phyloP scores from a whole-genome alignment of 2,329 filamentous ascomycete genomes.

The Colletotrichum endophyticum region DNA sequence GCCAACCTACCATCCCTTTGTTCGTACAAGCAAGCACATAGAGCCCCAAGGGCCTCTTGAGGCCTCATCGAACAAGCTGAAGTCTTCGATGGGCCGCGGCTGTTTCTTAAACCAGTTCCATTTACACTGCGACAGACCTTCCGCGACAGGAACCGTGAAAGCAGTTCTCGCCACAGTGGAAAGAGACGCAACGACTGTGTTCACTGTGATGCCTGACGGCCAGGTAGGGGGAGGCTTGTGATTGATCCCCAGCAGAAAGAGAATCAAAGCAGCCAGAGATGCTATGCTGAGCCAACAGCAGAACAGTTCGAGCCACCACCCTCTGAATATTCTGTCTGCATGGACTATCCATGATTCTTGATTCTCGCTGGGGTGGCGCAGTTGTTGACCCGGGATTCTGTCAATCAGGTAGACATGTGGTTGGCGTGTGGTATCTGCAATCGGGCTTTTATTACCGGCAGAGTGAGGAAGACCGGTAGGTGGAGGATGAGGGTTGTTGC shows the following conservation, averaged over 20 bases:
- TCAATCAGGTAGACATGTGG: no score
- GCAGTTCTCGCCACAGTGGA: slow-evolving; percentile 24
- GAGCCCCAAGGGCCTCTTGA: slow-evolving; percentile 20
- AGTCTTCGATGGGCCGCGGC: slow-evolving; percentile 21
- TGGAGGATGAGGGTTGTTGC: no score
- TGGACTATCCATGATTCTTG: accelerated
- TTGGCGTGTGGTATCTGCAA: no score
- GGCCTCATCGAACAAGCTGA: slow-evolving; percentile 26
- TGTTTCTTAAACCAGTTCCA: slow-evolving; percentile 26
- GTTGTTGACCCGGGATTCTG: no score
- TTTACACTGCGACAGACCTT: slow-evolving; percentile 28
- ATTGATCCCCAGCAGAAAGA: not conserved
- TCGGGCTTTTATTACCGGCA: no score
- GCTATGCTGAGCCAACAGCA: not conserved
- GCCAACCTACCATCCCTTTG: not conserved
- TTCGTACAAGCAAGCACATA: not conserved
- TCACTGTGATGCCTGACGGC: slow-evolving; percentile 28
- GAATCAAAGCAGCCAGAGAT: not conserved
- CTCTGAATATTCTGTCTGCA: not conserved
- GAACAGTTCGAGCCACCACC: not conserved
- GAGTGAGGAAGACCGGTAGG: accelerated
- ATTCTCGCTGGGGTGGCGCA: no score
- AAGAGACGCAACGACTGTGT: slow-evolving; percentile 30
- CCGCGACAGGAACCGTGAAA: slow-evolving; percentile 26
- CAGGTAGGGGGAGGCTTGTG: slow-evolving; percentile 23